phyloP scores from a whole-genome alignment of 345 rosid genomes.

The Arabis alpina region DNA sequence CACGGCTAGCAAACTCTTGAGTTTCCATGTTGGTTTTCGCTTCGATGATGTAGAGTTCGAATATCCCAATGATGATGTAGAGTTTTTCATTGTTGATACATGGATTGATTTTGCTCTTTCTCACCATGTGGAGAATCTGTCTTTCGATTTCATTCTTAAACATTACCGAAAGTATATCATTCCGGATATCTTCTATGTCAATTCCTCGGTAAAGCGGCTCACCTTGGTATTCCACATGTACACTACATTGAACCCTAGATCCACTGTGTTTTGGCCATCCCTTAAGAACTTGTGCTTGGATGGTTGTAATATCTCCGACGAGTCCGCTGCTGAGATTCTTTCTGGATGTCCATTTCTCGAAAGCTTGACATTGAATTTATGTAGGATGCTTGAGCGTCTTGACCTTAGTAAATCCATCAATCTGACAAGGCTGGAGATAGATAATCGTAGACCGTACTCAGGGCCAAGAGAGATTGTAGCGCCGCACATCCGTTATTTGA shows the following conservation, averaged over 20 bases:
- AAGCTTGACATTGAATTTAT: neutral
- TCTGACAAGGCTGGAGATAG: neutral
- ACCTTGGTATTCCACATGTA: neutral
- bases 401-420: neutral
- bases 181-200: neutral
- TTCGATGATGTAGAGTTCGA: too few relatives aligned
- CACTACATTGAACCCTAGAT: neutral
- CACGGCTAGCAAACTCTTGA: too few relatives aligned
- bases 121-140: neutral
- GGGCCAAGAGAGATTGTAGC: neutral
- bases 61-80: too few relatives aligned
- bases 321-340: neutral
- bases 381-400: neutral
- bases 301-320: neutral
- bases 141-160: neutral
- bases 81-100: neutral
- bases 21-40: too few relatives aligned
- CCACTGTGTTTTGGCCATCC: neutral
- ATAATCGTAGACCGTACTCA: neutral
- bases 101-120: neutral
- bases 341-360: neutral
- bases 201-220: neutral
- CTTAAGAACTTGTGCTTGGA: neutral
- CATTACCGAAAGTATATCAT: neutral
- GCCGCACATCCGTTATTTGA: neutral